Evolutionary conservation across 2,329 filamentous ascomycete genomes (phyloP).

Genomic region (Fusarium hainanense): DNA sequence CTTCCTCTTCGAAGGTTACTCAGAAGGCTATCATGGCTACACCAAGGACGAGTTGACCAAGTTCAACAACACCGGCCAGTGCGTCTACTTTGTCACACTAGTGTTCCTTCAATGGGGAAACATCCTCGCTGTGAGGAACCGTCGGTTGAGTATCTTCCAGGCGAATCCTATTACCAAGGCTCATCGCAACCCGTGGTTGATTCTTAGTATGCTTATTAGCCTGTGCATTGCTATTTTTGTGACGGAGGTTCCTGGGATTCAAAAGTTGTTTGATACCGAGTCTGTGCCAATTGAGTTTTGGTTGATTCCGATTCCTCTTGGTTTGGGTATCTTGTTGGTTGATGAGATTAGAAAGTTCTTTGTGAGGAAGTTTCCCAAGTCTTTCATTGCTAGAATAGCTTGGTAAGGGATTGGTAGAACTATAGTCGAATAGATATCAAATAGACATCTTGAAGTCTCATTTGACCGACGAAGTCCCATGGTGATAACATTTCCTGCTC

Average conservation of each 20-base stretch:
- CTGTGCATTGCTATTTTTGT: slow-evolving; percentile 65
- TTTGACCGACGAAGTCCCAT: background rate
- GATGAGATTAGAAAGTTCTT: slow-evolving; percentile 64
- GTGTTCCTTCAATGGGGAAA: slow-evolving; percentile 67
- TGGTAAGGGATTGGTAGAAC: slow-evolving; percentile 54
- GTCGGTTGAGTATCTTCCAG: slow-evolving; percentile 62
- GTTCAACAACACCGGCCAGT: slow-evolving; percentile 62
- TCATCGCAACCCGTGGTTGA: slow-evolving; percentile 62
- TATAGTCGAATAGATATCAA: too few relatives aligned
- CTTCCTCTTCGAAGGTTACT: slow-evolving; percentile 62
- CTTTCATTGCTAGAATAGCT: slow-evolving; percentile 58
- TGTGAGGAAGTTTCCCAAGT: slow-evolving; percentile 59
- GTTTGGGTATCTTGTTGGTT: slow-evolving; percentile 61
- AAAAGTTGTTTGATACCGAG: slow-evolving; percentile 60
- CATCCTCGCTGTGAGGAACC: slow-evolving; percentile 62
- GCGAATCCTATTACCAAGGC: slow-evolving; percentile 60
- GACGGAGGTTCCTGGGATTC: slow-evolving; percentile 62
- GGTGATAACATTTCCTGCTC: background rate
- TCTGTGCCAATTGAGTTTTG: slow-evolving; percentile 64
- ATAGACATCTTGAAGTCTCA: too few relatives aligned
- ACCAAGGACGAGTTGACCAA: slow-evolving; percentile 56
- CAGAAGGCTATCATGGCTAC: slow-evolving; percentile 62
- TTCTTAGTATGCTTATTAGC: slow-evolving; percentile 59
- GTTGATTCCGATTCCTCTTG: slow-evolving; percentile 63
- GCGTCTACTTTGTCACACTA: slow-evolving; percentile 65